Base-by-base conservation (phyloP, 2,329 filamentous ascomycete species). In the Periconia sp. region DNA sequence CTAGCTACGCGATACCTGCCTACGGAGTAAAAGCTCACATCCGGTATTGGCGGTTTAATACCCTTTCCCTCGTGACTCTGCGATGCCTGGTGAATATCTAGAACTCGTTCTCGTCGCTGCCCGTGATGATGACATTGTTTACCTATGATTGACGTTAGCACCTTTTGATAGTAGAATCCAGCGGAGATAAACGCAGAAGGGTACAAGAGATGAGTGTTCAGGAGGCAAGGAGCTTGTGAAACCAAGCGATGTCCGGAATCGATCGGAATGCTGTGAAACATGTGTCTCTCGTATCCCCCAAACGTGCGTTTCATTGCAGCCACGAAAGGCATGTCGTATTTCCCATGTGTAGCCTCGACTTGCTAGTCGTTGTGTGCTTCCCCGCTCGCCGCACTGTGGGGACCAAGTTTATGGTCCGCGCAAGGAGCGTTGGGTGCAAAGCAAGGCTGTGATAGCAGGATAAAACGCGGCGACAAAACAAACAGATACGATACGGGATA, bases 91-190 rank as follows among this genome's bases (percentile, higher is more conserved):
- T n/a, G n/a, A n/a, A n/a, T 11, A 19, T 37, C 28, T 87, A 95
- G 73, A 86, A 96, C 61, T 95, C 91, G 54, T 92, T 83, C 50
- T 95, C 88, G 56, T 91, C 92, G 52, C 84, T 84, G 37, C 91
- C 92, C 43, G 89, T 83, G 60, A 96, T 85, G 71, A 96, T 96
- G 55, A 96, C 91, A 70, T 95, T 95, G 78, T 96, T 95, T 67
- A 84, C 78, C 74, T 80, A 35, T 39, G 38, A 18, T 17, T 35
- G 28, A 19, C 31, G 31, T 44, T 34, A 52, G 45, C 28, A 36
- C 35, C 23, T 35, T n/a, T n/a, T n/a, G n/a, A n/a, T n/a, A n/a
- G n/a, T n/a, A n/a, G n/a, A n/a, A 25, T 36, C 39, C 19, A 29
- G 6, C 32, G 40, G 34, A 43, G 22, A 30, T 39, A 10, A 15